Percentiles rank a stretch among this genome's conserved stretches.
phyloP scores from a whole-genome alignment of 768 basidiomycete genomes.

The Kwoniella europaea region DNA sequence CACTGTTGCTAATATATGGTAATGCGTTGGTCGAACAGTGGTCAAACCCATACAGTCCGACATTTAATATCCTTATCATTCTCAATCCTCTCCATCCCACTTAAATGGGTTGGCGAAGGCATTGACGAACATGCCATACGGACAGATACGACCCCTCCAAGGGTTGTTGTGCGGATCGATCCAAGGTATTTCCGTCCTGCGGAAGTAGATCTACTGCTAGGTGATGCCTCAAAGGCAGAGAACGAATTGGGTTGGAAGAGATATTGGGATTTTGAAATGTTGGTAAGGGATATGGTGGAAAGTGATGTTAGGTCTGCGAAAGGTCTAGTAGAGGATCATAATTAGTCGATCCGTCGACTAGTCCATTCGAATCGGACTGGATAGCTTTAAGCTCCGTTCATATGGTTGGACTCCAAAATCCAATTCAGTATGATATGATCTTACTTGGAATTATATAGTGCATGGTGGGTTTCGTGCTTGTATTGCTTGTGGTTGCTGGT shows the following conservation, averaged over 20 bases:
- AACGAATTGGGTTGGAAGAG: slow-evolving; percentile 88
- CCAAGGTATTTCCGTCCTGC: slow-evolving; percentile 89
- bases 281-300: slow-evolving; percentile 89
- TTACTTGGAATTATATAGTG: too few relatives aligned
- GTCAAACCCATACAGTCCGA: slow-evolving; percentile 92
- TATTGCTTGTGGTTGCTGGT: too few relatives aligned
- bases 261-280: slow-evolving; percentile 75
- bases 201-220: slow-evolving; percentile 90
- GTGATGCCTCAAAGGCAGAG: slow-evolving; percentile 90
- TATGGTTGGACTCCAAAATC: too few relatives aligned
- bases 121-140: slow-evolving; percentile 48
- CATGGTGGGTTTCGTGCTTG: too few relatives aligned
- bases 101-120: slow-evolving; percentile 59
- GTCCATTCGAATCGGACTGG: too few relatives aligned
- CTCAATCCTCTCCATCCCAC: slow-evolving; percentile 67
- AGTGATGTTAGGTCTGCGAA: slow-evolving; percentile 16
- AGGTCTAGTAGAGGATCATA: slow-evolving; percentile 22
- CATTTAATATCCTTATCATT: slow-evolving; percentile 93
- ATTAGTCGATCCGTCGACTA: neutral
- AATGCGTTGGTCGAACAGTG: slow-evolving; percentile 50
- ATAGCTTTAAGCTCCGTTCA: too few relatives aligned
- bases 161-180: slow-evolving; percentile 76
- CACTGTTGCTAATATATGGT: neutral
- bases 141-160: slow-evolving; percentile 49
- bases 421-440: too few relatives aligned